Base-by-base conservation (phyloP, 495 filamentous ascomycete species). In the Penicillium turbatum region DNA sequence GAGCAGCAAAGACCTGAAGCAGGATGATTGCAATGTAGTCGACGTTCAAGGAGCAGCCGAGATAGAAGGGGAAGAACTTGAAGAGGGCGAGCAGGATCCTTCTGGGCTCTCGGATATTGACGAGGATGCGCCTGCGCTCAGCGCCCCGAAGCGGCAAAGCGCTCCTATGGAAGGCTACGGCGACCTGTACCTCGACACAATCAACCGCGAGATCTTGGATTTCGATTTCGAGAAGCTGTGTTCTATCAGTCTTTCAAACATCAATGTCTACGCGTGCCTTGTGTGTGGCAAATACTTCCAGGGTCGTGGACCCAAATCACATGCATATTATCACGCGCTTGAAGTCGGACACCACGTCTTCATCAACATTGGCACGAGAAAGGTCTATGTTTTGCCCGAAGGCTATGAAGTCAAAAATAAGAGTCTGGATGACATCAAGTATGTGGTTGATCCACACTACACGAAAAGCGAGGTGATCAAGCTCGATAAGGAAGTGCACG, bases 171-270 rank as follows among this genome's bases (percentile, higher is more conserved):
- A 87, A 71, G 93, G 95, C 48, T 97, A 95, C 71, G 84, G 85
- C 54, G 95, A 99, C 69, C 83, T 99, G 29, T 99, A 99, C 68
- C 87, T 99, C 47, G 95, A 99, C 71, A 97, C 92, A 2, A 92
- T 99, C 71, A 85, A 97, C 72, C 89, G 93, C 35, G 72, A 72
- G 29, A 72, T 95, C 13, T 83, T 96, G 15, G 92, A 96, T 69
- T 96, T 95, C 63, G 93, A 99, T 68, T 99, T 99, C 68, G 92
- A 97, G 64, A 97, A 97, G 77, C 82, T 95, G 16, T 99, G 93
- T 75, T 97, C 95, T 2, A 78, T 97, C 57, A 92, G 88, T 21
- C 76, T 99, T 9, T 95, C 91, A 17, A 97, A 97, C 65, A 97
- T 97, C 74, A 97, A 99, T 60, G 92, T 99, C 45, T 99, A 99